phyloP scores from a whole-genome alignment of 2,329 filamentous ascomycete genomes.

The Albophoma yamanashiensis region DNA sequence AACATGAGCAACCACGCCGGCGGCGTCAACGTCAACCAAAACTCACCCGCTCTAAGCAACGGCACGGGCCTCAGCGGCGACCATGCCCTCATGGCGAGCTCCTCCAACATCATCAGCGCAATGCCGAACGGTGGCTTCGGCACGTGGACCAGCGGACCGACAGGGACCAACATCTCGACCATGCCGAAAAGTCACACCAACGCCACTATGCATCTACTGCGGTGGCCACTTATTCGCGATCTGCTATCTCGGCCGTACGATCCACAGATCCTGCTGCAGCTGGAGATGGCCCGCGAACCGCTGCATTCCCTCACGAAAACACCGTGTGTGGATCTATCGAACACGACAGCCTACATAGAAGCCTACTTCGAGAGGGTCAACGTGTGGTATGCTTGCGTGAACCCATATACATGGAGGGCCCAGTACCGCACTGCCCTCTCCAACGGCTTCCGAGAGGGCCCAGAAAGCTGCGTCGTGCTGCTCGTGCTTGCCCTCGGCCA shows the following conservation, averaged over 20 bases:
- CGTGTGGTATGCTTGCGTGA: constrained; percentile 78
- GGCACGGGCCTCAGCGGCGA: constrained; percentile 51
- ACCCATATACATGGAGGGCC: constrained; percentile 67
- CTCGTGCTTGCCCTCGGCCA: constrained; percentile 69
- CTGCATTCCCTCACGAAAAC: constrained; percentile 55
- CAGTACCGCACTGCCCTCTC: constrained; percentile 68
- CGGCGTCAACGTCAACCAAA: constrained; percentile 44
- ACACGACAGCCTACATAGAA: constrained; percentile 63
- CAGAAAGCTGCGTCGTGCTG: constrained; percentile 73
- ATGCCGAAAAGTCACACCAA: constrained; percentile 83
- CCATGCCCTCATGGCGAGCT: constrained; percentile 33
- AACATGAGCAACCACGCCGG: constrained; percentile 43
- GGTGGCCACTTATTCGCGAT: constrained; percentile 72
- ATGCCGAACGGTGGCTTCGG: constrained; percentile 57
- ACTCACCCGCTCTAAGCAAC: constrained; percentile 55
- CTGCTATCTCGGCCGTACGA: constrained; percentile 69
- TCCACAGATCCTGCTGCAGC: constrained; percentile 68
- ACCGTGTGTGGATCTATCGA: constrained; percentile 59
- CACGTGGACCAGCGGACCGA: constrained; percentile 52
- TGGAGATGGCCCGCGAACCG: constrained; percentile 73
- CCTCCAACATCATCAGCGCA: constrained; percentile 37
- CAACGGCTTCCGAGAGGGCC: constrained; percentile 65
- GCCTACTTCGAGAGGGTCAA: constrained; percentile 76
- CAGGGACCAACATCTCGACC: constrained; percentile 59
- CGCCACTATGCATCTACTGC: constrained; percentile 64